Percentiles rank a stretch among this genome's conserved stretches.
phyloP scores from a whole-genome alignment of 2,329 filamentous ascomycete genomes.

The Westerdykella aurantiaca region DNA sequence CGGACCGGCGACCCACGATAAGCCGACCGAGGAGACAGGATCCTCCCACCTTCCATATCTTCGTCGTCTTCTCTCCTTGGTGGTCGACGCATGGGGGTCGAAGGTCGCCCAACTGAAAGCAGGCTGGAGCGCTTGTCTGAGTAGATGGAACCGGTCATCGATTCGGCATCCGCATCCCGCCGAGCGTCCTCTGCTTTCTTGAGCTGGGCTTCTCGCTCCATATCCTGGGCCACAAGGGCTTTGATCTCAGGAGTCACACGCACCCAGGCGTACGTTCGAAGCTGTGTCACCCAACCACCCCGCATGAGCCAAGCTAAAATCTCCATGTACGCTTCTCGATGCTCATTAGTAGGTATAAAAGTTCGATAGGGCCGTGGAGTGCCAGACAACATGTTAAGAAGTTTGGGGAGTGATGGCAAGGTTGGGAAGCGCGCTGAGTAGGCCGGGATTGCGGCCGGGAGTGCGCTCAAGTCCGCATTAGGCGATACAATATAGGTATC shows the following conservation, averaged over 20 bases:
- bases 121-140: conserved; percentile 29
- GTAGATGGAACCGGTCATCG: conserved; percentile 21
- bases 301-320: conserved; percentile 92
- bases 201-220: conserved; percentile 45
- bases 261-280: conserved; percentile 87
- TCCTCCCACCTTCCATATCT: conserved; percentile 24
- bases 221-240: conserved; percentile 67
- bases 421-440: conserved; percentile 79
- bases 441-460: conserved; percentile 62
- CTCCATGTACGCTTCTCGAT: conserved; percentile 79
- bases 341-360: conserved; percentile 80
- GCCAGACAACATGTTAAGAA: conserved; percentile 76
- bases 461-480: conserved; percentile 70
- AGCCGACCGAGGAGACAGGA: conserved; percentile 19
- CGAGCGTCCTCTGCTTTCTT: conserved; percentile 28
- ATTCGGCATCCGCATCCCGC: conserved; percentile 28
- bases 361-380: conserved; percentile 76
- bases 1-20: conserved; percentile 26
- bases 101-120: conserved; percentile 21
- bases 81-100: conserved; percentile 25
- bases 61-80: conserved; percentile 17
- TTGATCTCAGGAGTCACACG: conserved; percentile 78
- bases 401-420: conserved; percentile 74
- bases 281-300: conserved; percentile 87
- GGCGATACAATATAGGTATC: conserved; percentile 90